These are phyloP conservation scores for Fusarium longipes DNA, from an alignment of 2,329 filamentous ascomycete genomes.

Conservation along the genomic window DNA sequence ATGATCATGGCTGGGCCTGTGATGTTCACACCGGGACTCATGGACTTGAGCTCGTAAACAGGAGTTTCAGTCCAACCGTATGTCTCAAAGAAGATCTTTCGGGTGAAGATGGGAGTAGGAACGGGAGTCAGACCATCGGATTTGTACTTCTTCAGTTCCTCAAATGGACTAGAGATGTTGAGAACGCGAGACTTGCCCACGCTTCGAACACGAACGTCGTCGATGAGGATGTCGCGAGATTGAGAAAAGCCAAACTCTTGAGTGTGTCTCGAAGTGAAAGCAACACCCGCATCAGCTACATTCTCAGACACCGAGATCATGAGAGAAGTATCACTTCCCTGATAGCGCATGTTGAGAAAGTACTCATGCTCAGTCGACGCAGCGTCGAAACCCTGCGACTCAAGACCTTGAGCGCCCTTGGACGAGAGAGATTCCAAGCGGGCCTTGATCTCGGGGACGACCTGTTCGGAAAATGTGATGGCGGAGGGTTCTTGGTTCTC, in stretches of 20 bases:
- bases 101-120: slow-evolving; percentile 34
- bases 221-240: slow-evolving; percentile 54
- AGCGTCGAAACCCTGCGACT: slow-evolving; percentile 52
- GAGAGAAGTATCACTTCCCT: slow-evolving; percentile 56
- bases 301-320: slow-evolving; percentile 51
- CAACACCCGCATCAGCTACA: slow-evolving; percentile 46
- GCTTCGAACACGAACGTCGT: slow-evolving; percentile 57
- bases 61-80: slow-evolving; percentile 45
- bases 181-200: slow-evolving; percentile 47
- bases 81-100: slow-evolving; percentile 44
- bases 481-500: slow-evolving; percentile 55
- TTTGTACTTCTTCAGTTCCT: slow-evolving; percentile 40
- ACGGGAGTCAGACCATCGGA: slow-evolving; percentile 2
- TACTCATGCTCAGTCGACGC: slow-evolving; percentile 57
- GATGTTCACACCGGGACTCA: slow-evolving; percentile 37
- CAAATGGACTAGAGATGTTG: slow-evolving; percentile 42
- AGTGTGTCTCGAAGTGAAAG: slow-evolving; percentile 52
- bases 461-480: slow-evolving; percentile 42
- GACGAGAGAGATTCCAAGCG: slow-evolving; percentile 43
- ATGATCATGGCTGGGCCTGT: slow-evolving; percentile 76
- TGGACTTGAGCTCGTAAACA: slow-evolving; percentile 42
- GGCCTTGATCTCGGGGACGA: slow-evolving; percentile 27
- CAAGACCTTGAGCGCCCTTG: slow-evolving; percentile 39
- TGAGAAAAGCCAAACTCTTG: slow-evolving; percentile 57
- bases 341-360: slow-evolving; percentile 59